Evolutionary conservation across 169 alveolate species (phyloP), one percentile per base, ranked within the genome.

Genomic region (Plasmodium sp.): DNA sequence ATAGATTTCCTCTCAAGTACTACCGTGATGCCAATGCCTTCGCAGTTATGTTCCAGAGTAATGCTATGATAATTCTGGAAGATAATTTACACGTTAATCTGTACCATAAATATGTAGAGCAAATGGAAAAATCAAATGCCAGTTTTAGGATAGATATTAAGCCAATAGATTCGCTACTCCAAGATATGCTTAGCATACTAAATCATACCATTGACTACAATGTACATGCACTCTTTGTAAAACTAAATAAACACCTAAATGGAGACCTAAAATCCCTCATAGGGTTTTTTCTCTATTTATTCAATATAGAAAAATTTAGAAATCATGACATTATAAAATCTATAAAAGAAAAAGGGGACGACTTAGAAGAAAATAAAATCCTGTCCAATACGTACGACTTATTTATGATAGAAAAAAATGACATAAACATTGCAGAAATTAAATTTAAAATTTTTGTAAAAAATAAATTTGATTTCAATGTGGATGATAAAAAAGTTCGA

Each of bases 11-110:
- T 51, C 36, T 81, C 34, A 12, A 45, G 36, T 81, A 81, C 22
- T 81, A 18, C 36, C 48, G 88, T 45, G 74, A 54, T 45, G 79
- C 43, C 33, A 51, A 51, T 81, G 10, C 31, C 34, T 81, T 81
- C 51, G 72, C 74, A 81, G 79, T 81, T 39, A 81, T 81, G 88
- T 81, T 81, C 39, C 80, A 81, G 22, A 45, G n/a, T 51, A 81
- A 81, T 81, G 88, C 88, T 31, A 81, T 81, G 88, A 0, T 5
- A 31, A 81, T 81, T 14, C 88, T 81, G 6, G 88, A 81, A 81
- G 88, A 81, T 27, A 48, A 54, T 9, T 12, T 81, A 18, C 72
- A 81, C 39, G 2, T 22, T 54, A 1, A 7, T 31, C 67, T 81
- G 33, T n/a, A 81, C 51, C 1, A n/a, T 33, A 81, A 81, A 45